phyloP scores from a whole-genome alignment of 2,329 filamentous ascomycete genomes.

The Aaosphaeria pasadenensis region DNA sequence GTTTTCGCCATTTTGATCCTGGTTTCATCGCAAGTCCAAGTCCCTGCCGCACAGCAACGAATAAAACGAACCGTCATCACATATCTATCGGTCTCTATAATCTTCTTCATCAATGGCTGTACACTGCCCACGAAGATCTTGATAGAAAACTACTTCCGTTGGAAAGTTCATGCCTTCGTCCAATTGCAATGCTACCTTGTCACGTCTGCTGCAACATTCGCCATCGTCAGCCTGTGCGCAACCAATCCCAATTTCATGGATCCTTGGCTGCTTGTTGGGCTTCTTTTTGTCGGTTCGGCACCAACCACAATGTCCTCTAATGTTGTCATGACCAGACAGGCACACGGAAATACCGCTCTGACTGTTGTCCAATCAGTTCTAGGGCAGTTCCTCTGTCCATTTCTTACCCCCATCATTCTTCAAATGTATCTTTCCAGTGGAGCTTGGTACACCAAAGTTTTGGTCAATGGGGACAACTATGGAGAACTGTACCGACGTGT shows the following conservation, averaged over 20 bases:
- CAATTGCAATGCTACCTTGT: slow-evolving; percentile 67
- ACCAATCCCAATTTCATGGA: slow-evolving; percentile 55
- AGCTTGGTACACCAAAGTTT: slow-evolving; percentile 53
- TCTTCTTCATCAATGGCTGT: slow-evolving; percentile 70
- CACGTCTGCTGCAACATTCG: slow-evolving; percentile 62
- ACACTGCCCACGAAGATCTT: slow-evolving; percentile 64
- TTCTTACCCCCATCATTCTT: slow-evolving; percentile 63
- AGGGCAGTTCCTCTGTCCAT: slow-evolving; percentile 67
- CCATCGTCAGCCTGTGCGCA: slow-evolving; percentile 51
- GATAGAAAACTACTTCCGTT: slow-evolving; percentile 60
- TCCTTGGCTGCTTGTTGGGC: slow-evolving; percentile 63
- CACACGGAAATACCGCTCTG: slow-evolving; percentile 57
- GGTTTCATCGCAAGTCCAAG: slow-evolving; percentile 54
- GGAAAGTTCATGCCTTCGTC: slow-evolving; percentile 65
- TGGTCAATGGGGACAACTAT: slow-evolving; percentile 56
- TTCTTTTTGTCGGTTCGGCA: slow-evolving; percentile 65
- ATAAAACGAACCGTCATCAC: slow-evolving; percentile 54
- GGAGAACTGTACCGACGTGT: slow-evolving; percentile 63
- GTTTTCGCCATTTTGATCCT: slow-evolving; percentile 55
- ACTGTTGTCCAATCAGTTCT: slow-evolving; percentile 63
- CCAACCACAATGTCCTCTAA: slow-evolving; percentile 73
- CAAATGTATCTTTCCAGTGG: slow-evolving; percentile 57
- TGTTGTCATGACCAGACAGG: slow-evolving; percentile 68
- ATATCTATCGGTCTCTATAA: slow-evolving; percentile 66
- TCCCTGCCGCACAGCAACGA: slow-evolving; percentile 54